Conservation (phyloP, 2,329 filamentous ascomycete genomes). For the Pyrenophora tritici-repentis region DNA sequence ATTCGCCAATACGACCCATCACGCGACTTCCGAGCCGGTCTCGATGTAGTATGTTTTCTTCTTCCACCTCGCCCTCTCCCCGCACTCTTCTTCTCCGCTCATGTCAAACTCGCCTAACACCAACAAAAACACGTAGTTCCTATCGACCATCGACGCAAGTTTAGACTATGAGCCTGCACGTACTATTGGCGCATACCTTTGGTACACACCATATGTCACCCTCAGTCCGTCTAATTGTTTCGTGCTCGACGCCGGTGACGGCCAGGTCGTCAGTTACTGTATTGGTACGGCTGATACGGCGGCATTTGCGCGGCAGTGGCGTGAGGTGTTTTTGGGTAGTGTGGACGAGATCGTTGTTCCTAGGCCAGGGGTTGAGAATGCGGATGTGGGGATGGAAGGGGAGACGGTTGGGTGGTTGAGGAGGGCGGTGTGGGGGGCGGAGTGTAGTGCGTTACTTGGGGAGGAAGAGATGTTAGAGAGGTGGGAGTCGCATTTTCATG, state of each 20-base stretch:
- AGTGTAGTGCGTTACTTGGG: constrained; percentile 31
- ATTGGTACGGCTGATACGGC: constrained; percentile 41
- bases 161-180: constrained; percentile 34
- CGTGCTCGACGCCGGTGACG: constrained; percentile 43
- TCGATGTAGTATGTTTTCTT: constrained; percentile 21
- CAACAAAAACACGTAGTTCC: constrained; percentile 24
- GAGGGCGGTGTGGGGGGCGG: constrained; percentile 23
- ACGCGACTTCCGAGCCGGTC: constrained; percentile 22
- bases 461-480: constrained; percentile 23
- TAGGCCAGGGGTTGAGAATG: constrained; percentile 7
- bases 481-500: constrained; percentile 48
- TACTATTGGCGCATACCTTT: constrained; percentile 39
- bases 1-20: constrained; percentile 24
- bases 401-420: constrained; percentile 23
- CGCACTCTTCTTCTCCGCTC: too few species aligned
- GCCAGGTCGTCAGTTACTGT: constrained; percentile 46
- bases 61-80: background rate
- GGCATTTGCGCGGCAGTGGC: constrained; percentile 34
- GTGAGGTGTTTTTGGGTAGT: constrained; percentile 29
- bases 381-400: constrained; percentile 23
- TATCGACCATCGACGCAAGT: constrained; percentile 27
- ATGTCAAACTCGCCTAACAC: background rate
- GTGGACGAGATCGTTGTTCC: constrained; percentile 30
- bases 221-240: constrained; percentile 40
- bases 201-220: constrained; percentile 42